Conservation (phyloP, 2,329 filamentous ascomycete species). For the Talaromyces sp. region DNA sequence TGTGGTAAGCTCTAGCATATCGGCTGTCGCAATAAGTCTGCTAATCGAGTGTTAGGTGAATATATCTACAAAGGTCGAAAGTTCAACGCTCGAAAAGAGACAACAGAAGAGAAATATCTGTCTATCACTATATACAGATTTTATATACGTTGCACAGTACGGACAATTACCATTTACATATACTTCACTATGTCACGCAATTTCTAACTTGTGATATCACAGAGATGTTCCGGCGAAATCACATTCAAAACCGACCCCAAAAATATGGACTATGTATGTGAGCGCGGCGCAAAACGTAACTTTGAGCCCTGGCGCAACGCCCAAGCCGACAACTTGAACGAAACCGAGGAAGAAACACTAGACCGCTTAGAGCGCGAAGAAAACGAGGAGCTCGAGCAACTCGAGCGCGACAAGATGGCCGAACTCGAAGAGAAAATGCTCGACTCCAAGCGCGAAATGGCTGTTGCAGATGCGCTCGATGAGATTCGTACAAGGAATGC, state of each 20-base stretch:
- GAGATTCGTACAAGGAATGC: slow-evolving; percentile 93
- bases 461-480: slow-evolving; percentile 89
- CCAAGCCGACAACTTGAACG: slow-evolving; percentile 56
- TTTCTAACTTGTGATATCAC: background rate
- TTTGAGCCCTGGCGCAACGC: slow-evolving; percentile 84
- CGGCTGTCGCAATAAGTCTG: background rate
- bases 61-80: slow-evolving; percentile 92
- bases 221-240: slow-evolving; percentile 64
- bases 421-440: slow-evolving; percentile 90
- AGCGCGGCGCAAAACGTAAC: slow-evolving; percentile 83
- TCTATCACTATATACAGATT: slow-evolving; percentile 84
- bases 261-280: slow-evolving; percentile 78
- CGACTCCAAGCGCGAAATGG: slow-evolving; percentile 94
- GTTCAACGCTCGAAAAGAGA: slow-evolving; percentile 94
- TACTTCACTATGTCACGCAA: background rate
- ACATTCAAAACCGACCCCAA: slow-evolving; percentile 94
- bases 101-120: slow-evolving; percentile 84
- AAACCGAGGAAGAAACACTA: slow-evolving; percentile 82
- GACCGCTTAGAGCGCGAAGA: slow-evolving; percentile 79
- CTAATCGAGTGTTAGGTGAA: slow-evolving; percentile 52
- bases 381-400: slow-evolving; percentile 58
- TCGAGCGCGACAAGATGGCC: slow-evolving; percentile 87
- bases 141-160: slow-evolving; percentile 86
- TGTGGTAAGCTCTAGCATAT: slow-evolving; percentile 23
- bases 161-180: slow-evolving; percentile 33